Conservation (phyloP, 2,329 filamentous ascomycete genomes). For the Diaporthe destruens region DNA sequence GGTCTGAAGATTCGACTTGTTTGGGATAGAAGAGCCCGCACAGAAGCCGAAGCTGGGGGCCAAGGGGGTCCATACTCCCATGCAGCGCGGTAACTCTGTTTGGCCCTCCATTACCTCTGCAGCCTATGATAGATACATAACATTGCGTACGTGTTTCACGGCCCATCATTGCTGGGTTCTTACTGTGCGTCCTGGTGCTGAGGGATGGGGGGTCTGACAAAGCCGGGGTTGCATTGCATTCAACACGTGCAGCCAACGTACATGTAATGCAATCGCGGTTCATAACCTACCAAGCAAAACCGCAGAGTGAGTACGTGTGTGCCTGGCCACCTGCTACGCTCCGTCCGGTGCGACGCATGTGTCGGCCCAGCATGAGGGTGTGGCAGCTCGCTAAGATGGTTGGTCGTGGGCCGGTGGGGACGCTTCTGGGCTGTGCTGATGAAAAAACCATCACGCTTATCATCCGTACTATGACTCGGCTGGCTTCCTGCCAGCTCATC, state of each 20-base stretch:
- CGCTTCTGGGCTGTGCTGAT: conserved; percentile 9
- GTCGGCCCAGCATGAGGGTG: not conserved
- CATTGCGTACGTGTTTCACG: conserved; percentile 20
- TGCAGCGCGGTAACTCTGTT: conserved; percentile 22
- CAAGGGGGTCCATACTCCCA: not conserved
- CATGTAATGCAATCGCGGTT: conserved; percentile 29
- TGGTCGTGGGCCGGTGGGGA: not conserved
- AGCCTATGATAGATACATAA: not conserved
- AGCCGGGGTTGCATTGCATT: conserved; percentile 24
- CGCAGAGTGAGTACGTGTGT: not conserved
- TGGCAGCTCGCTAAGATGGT: conserved; percentile 25
- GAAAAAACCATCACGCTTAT: conserved; percentile 3
- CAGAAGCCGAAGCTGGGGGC: conserved; percentile 7
- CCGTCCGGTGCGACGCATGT: conserved; percentile 9
- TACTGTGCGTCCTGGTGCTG: not conserved
- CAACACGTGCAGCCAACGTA: conserved; percentile 28
- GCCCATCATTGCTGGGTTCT: not conserved
- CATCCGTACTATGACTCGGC: conserved; percentile 6
- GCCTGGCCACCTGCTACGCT: conserved; percentile 8
- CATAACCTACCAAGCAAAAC: not conserved
- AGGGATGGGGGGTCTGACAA: conserved; percentile 19
- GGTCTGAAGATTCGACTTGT: conserved; percentile 28
- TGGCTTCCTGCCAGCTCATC: conserved; percentile 22
- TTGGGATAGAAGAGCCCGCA: conserved; percentile 16
- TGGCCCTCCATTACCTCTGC: conserved; percentile 10